phyloP scores from a whole-genome alignment of 1,139 yeast species.

The Magnusiomyces suaveolens region DNA sequence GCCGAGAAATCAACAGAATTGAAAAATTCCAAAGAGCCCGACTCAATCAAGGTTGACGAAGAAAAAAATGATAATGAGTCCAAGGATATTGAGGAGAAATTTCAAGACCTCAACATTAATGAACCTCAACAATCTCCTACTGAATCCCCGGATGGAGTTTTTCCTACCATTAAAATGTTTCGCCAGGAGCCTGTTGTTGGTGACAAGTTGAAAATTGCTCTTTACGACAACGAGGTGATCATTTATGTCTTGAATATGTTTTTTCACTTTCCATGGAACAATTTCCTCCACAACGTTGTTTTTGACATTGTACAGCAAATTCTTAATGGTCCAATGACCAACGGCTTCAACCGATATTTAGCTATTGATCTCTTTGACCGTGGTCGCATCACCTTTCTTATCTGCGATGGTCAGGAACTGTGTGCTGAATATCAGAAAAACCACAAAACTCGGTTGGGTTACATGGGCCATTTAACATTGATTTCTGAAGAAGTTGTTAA shows the following conservation, averaged over 20 bases:
- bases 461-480: conserved; percentile 92
- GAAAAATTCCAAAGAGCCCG: conserved; percentile 14
- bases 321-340: conserved; percentile 89
- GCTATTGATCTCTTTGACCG: conserved; percentile 79
- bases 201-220: conserved; percentile 74
- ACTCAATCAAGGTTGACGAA: neutral
- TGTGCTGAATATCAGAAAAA: conserved; percentile 60
- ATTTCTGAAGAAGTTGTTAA: conserved; percentile 97
- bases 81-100: neutral
- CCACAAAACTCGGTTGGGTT: conserved; percentile 68
- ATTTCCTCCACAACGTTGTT: conserved; percentile 91
- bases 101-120: neutral
- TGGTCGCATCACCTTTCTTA: conserved; percentile 67
- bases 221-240: conserved; percentile 73
- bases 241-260: conserved; percentile 73
- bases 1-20: neutral
- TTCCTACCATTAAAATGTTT: conserved; percentile 25
- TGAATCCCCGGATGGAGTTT: conserved; percentile 40
- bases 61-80: neutral
- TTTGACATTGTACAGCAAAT: conserved; percentile 96
- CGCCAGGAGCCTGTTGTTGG: conserved; percentile 77
- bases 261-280: conserved; percentile 94
- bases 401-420: conserved; percentile 70
- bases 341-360: conserved; percentile 76
- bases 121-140: conserved; percentile 6